A percentile compares a stretch with the other conserved stretches of the same genome.
Evolutionary conservation across 371 early-diverging fungal genomes (phyloP).

Genomic region (Mortierella sp.): DNA sequence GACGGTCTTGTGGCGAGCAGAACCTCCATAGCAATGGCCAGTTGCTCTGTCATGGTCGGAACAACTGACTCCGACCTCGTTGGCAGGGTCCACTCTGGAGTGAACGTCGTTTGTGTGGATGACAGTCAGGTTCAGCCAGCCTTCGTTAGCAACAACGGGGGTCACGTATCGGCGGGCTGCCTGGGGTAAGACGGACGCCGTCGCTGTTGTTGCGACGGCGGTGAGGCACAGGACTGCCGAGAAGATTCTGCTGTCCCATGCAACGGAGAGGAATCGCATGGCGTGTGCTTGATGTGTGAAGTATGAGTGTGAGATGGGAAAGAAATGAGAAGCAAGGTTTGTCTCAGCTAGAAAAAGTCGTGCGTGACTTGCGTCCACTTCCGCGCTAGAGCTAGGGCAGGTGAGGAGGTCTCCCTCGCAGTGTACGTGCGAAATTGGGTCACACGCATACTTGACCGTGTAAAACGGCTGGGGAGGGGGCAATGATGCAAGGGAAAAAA

Average conservation of each 20-base stretch:
- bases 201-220: not conserved
- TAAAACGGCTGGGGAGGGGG: no score
- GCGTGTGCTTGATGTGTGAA: not conserved
- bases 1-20: constrained; percentile 68
- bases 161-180: not conserved
- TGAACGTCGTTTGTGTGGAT: constrained; percentile 82
- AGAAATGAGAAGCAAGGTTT: not conserved
- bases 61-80: constrained; percentile 68
- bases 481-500: no score
- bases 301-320: not conserved
- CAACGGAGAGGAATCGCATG: constrained; percentile 1
- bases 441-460: no score
- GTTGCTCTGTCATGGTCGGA: constrained; percentile 54
- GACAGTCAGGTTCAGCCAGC: constrained; percentile 58
- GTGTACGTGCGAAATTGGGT: no score
- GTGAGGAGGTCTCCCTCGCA: no score
- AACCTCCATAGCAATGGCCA: constrained; percentile 71
- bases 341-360: not conserved
- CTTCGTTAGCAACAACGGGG: constrained; percentile 18
- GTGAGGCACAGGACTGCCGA: not conserved
- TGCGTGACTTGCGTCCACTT: not conserved
- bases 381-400: no score
- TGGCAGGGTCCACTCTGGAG: constrained; percentile 68
- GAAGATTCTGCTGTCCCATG: not conserved
- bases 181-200: not conserved